phyloP scores from a whole-genome alignment of 495 filamentous ascomycete genomes.

The Usnea hakonensis region DNA sequence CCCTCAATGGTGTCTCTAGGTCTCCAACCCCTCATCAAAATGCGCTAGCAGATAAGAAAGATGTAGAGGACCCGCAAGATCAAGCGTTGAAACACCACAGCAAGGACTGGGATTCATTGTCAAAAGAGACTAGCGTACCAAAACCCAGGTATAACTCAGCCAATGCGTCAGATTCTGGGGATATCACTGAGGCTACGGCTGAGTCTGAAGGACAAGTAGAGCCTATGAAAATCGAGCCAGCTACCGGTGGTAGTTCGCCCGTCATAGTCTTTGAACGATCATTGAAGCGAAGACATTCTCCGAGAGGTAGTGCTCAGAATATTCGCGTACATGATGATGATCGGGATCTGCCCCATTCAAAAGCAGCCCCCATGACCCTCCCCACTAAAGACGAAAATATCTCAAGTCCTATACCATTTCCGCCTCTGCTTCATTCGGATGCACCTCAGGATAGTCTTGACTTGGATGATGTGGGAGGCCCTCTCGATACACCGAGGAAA shows the following conservation, averaged over 20 bases:
- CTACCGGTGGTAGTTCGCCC: conserved; percentile 16
- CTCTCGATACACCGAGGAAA: conserved; percentile 58
- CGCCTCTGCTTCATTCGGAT: background rate
- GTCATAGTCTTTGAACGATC: conserved; percentile 23
- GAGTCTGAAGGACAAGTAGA: background rate
- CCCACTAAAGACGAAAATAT: conserved; percentile 20
- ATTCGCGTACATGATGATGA: conserved; percentile 3
- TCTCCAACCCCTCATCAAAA: conserved; percentile 6
- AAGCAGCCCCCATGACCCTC: conserved; percentile 1
- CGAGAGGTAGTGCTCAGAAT: background rate
- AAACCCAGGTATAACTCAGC: background rate
- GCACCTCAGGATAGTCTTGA: conserved; percentile 49
- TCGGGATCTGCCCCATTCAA: background rate
- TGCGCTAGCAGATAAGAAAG: background rate
- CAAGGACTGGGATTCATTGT: background rate
- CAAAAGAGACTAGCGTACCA: background rate
- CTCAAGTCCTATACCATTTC: conserved; percentile 17
- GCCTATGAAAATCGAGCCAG: background rate
- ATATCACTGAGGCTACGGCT: conserved; percentile 12
- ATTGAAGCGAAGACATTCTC: conserved; percentile 22
- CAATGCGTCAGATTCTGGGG: background rate
- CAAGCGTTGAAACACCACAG: background rate
- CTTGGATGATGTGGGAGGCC: conserved; percentile 59
- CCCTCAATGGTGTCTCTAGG: background rate
- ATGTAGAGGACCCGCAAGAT: background rate